Percentiles rank a stretch among this genome's conserved stretches.
phyloP scores from a whole-genome alignment of 73 alveolate species.

The Tetrahymena elliotti region DNA sequence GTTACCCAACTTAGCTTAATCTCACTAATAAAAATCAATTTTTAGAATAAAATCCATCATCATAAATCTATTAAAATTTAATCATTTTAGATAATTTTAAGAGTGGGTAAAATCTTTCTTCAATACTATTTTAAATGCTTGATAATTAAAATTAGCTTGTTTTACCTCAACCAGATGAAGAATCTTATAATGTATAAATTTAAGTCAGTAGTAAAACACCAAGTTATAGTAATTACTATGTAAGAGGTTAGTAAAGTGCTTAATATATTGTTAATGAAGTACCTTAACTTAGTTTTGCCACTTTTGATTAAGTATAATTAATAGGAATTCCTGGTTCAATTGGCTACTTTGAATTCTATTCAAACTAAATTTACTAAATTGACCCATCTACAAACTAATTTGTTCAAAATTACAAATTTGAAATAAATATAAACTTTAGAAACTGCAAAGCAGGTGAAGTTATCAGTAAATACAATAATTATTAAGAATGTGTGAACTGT shows the following conservation, averaged over 20 bases:
- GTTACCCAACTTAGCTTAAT: not conserved
- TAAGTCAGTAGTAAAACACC: not conserved
- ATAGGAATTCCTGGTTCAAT: not conserved
- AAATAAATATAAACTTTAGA: not conserved
- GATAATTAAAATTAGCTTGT: not conserved
- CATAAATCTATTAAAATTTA: not conserved
- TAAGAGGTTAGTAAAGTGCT: not conserved
- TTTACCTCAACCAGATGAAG: not conserved
- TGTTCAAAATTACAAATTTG: not conserved
- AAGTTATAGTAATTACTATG: not conserved
- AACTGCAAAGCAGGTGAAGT: not conserved
- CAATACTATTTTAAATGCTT: not conserved
- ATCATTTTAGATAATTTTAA: not conserved
- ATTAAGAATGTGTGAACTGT: conserved; percentile 5
- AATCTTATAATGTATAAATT: not conserved
- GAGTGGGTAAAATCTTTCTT: not conserved
- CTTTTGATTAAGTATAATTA: not conserved
- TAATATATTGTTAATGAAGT: not conserved
- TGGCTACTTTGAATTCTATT: not conserved
- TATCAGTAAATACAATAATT: not conserved
- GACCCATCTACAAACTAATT: not conserved
- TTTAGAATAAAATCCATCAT: not conserved
- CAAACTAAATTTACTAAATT: not conserved
- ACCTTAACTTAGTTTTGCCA: not conserved
- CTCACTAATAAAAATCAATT: not conserved